Conservation (phyloP, 768 basidiomycete species). For the Serendipita sp. region DNA sequence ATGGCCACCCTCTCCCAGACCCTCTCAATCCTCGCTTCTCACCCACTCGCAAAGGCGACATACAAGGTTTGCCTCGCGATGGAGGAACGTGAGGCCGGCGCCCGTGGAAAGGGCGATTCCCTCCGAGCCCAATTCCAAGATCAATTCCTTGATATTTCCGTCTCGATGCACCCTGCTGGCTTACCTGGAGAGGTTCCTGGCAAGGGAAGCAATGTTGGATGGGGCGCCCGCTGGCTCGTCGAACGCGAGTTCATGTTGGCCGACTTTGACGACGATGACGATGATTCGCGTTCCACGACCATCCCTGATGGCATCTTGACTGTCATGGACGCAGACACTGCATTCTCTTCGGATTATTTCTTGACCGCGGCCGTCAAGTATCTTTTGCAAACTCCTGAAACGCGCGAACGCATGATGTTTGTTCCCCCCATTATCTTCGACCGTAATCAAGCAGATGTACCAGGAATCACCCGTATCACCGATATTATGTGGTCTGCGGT, state of each 20-base stretch:
- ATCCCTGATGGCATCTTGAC: conserved; percentile 13
- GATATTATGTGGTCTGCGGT: conserved; percentile 10
- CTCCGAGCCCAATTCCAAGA: conserved; percentile 16
- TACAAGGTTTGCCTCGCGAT: conserved; percentile 18
- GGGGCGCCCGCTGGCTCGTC: conserved; percentile 14
- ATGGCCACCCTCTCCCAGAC: conserved; percentile 13
- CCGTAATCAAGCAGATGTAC: conserved; percentile 10
- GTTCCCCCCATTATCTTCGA: conserved; percentile 11
- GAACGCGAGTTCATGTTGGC: conserved; percentile 11
- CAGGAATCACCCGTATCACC: conserved; percentile 8
- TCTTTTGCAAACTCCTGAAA: conserved; percentile 11
- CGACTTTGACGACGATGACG: conserved; percentile 12
- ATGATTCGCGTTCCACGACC: neutral
- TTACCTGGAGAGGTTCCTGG: conserved; percentile 16
- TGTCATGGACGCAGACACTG: conserved; percentile 16
- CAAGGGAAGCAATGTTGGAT: conserved; percentile 17
- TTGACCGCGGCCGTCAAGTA: conserved; percentile 15
- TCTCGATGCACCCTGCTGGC: conserved; percentile 16
- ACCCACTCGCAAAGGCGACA: conserved; percentile 14
- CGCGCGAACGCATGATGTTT: conserved; percentile 12
- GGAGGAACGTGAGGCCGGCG: conserved; percentile 16
- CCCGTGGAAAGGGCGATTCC: conserved; percentile 14
- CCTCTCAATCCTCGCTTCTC: conserved; percentile 17
- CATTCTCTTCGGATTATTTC: conserved; percentile 18
- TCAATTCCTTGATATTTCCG: conserved; percentile 16